These are phyloP conservation scores for Ramularia endophylla DNA, from an alignment of 2,329 filamentous ascomycete species.

Conservation along the genomic window DNA sequence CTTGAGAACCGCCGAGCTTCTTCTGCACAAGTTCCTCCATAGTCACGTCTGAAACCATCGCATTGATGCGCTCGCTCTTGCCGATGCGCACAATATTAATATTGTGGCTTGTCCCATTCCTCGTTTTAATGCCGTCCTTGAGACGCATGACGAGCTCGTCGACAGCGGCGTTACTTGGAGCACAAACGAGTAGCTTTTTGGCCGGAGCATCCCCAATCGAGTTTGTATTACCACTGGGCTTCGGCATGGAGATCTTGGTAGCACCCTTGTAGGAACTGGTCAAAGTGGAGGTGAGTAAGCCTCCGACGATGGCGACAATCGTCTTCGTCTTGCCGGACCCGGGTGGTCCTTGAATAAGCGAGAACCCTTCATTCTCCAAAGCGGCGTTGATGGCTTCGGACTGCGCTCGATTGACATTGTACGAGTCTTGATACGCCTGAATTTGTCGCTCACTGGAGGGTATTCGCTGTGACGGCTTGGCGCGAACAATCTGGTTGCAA, in stretches of 20 bases:
- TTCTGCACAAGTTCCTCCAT: constrained; percentile 84
- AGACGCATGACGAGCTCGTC: constrained; percentile 92
- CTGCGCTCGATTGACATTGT: constrained; percentile 81
- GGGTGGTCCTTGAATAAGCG: constrained; percentile 88
- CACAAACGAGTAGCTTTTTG: constrained; percentile 92
- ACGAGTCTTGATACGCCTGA: constrained; percentile 63
- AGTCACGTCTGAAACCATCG: constrained; percentile 82
- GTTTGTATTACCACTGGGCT: constrained; percentile 15
- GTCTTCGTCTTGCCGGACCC: constrained; percentile 99
- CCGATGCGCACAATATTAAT: constrained; percentile 87
- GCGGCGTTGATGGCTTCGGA: constrained; percentile 88
- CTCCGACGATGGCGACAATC: constrained; percentile 91
- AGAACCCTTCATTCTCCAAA: constrained; percentile 94
- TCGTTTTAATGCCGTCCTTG: constrained; percentile 77
- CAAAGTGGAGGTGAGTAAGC: constrained; percentile 61
- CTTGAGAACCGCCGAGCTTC: constrained; percentile 48
- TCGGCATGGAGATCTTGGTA: constrained; percentile 34
- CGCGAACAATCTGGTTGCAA: constrained; percentile 83
- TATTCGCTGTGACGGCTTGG: constrained; percentile 82
- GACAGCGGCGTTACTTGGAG: constrained; percentile 97
- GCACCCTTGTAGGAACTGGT: constrained; percentile 36
- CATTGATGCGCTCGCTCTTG: constrained; percentile 86
- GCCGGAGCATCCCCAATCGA: constrained; percentile 34
- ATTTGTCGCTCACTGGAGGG: constrained; percentile 72
- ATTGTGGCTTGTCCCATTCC: constrained; percentile 64